These are phyloP conservation scores for Apiospora malaysiana DNA, from an alignment of 2,329 filamentous ascomycete species.

Conservation along the genomic window DNA sequence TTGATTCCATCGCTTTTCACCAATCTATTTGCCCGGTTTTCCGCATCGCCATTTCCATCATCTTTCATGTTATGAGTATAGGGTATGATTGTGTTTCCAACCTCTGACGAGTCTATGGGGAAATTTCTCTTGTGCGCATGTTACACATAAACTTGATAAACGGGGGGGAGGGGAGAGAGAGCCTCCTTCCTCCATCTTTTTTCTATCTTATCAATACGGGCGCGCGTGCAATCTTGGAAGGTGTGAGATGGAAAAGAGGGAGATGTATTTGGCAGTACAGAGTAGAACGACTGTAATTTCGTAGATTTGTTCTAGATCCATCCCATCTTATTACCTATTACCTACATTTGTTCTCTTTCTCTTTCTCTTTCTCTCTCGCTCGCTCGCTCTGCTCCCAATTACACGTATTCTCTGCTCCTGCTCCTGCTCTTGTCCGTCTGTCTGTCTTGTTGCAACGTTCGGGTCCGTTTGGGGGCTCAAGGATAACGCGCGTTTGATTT, in stretches of 20 bases:
- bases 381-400: not conserved
- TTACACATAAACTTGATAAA: not conserved
- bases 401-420: not conserved
- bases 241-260: too few relatives aligned
- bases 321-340: not conserved
- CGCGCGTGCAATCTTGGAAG: not conserved
- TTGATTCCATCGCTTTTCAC: not conserved
- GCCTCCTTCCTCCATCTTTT: not conserved
- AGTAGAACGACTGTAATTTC: conserved; percentile 4
- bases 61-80: not conserved
- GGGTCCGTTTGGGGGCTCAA: not conserved
- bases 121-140: not conserved
- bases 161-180: not conserved
- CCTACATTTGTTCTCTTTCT: not conserved
- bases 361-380: not conserved
- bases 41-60: not conserved
- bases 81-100: not conserved
- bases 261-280: not conserved
- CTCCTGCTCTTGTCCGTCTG: not conserved
- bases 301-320: not conserved
- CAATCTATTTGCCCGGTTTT: not conserved
- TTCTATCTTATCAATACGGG: not conserved
- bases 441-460: not conserved
- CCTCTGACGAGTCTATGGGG: not conserved
- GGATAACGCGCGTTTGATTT: conserved; percentile 18